Base-by-base conservation (phyloP, 2,329 filamentous ascomycete genomes). In the Metarhizium brunneum region DNA sequence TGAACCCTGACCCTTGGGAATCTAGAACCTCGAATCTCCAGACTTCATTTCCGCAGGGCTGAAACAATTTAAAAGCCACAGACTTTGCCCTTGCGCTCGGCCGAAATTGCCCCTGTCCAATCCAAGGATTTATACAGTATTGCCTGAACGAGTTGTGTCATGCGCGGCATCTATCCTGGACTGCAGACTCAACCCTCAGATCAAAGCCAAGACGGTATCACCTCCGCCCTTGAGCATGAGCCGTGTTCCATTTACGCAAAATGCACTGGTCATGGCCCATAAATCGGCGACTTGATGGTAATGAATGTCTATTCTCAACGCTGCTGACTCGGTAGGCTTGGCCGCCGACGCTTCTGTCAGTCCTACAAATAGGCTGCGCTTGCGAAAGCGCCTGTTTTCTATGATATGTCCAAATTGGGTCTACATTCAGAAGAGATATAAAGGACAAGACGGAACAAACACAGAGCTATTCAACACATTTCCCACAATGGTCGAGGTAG, bases 401-500 rank as follows among this genome's bases (percentile, higher is more conserved):
- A 6, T 14, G 20, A 10, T 16, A 48, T 48, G 45, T 48, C 10
- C 20, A 30, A 30, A 16, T 30, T 30, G 5, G 32, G 10, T 25
- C 43, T 25, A 25, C n/a, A 47, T 7, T 6, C 20, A 25, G 11
- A 8, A 47, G 13, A 10, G 1, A 20, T 2, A 20, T 11, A 29
- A 29, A 10, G 7, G 20, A n/a, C 4, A 16, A 48, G 10, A 48
- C 45, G 2, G 11, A 25, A 48, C 5, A 14, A 6, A 54, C 16
- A 32, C 16, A 32, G n/a, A 20, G 30, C 32, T 18, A 7, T 50
- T 75, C 60, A 80, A 62, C 78, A 82, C 50, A 84, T 68, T 64
- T 85, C 81, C 83, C 84, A 87, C 62, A 88, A 66, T 5, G 85
- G 84, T 32, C 79, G 75, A 2, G 84, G 84, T 48, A 87, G 66